A percentile compares a stretch with the other conserved stretches of the same genome.
phyloP scores from a whole-genome alignment of 805 yeast species.

The Candida namnaoensis region DNA sequence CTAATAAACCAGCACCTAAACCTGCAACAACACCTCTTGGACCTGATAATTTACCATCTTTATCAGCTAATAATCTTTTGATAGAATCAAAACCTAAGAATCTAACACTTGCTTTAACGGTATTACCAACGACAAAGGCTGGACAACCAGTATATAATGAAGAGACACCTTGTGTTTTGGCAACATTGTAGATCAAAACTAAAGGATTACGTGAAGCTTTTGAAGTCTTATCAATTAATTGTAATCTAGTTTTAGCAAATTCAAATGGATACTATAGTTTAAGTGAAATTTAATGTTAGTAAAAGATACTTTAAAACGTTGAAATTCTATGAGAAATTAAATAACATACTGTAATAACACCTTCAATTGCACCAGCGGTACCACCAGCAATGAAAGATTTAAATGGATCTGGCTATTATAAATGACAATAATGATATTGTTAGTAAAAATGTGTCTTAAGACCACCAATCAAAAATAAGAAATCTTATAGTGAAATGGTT shows the following conservation, averaged over 20 bases:
- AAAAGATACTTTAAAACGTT: no score
- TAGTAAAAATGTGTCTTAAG: no score
- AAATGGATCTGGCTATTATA: conserved; percentile 43
- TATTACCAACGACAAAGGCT: conserved; percentile 91
- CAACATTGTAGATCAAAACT: conserved; percentile 66
- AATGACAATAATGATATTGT: background rate
- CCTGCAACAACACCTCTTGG: conserved; percentile 93
- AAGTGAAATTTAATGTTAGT: background rate
- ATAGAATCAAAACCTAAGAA: conserved; percentile 89
- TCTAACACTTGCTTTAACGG: conserved; percentile 93
- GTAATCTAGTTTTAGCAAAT: conserved; percentile 91
- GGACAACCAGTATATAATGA: conserved; percentile 93
- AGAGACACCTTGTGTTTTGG: conserved; percentile 67
- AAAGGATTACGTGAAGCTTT: conserved; percentile 76
- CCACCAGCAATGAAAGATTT: conserved; percentile 94
- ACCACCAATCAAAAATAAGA: no score
- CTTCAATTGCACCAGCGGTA: conserved; percentile 94
- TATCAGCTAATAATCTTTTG: conserved; percentile 68
- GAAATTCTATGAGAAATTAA: background rate
- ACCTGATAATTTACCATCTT: conserved; percentile 80
- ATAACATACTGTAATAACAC: conserved; percentile 52
- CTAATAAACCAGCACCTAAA: conserved; percentile 93
- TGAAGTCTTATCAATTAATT: conserved; percentile 60
- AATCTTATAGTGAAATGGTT: no score
- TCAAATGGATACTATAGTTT: conserved; percentile 74